Base-by-base conservation (phyloP, 192 early-diverging fungal species). In the Backusella westeae region DNA sequence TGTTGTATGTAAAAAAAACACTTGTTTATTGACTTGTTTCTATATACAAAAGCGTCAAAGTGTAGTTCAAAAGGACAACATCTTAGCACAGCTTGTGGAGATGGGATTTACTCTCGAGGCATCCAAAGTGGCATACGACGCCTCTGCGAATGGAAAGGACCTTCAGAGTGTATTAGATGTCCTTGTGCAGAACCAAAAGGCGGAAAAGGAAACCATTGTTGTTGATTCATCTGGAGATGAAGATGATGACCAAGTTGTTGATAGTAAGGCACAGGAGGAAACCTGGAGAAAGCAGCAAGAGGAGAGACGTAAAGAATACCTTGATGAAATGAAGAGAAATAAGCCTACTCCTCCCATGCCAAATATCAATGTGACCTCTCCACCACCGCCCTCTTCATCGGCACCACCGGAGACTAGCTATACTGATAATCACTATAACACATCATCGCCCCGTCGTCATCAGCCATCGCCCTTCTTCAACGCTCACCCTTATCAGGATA, bases 31-130 rank as follows among this genome's bases (percentile, higher is more conserved):
- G 15, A 19, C 7, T 69, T 23, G 7, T 23, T 39, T 41, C 1
- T 35, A 21, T n/a, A 35, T n/a, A 14, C 17, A 36, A n/a, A 7
- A 38, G 32, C 12, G 15, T 21, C 15, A 38, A 35, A 21, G 23
- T 5, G 2, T 4, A 6, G 12, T 19, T 32, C 29, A 34, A 72
- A 72, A 72, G 19, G 70, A 72, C 4, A 44, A 53, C 0, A 53
- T 39, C 17, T 32, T 72, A 29, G 44, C 36, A 17, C 38, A 32
- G 6, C 41, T 72, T 17, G 21, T 72, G 29, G 70, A 72, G 15
- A 72, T 72, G 70, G 70, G 70, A 34, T 72, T 72, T 52, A 44
- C 39, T 9, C 12, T 72, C 0, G 70, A 72, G 17, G 70, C 39
- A 32, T 72, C 70, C 12, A 72, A 52, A 19, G 70, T 72, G 12